These are phyloP conservation scores for Nicotiana benthamiana DNA, from an alignment of 257 asterid species.

Conservation along the genomic window DNA sequence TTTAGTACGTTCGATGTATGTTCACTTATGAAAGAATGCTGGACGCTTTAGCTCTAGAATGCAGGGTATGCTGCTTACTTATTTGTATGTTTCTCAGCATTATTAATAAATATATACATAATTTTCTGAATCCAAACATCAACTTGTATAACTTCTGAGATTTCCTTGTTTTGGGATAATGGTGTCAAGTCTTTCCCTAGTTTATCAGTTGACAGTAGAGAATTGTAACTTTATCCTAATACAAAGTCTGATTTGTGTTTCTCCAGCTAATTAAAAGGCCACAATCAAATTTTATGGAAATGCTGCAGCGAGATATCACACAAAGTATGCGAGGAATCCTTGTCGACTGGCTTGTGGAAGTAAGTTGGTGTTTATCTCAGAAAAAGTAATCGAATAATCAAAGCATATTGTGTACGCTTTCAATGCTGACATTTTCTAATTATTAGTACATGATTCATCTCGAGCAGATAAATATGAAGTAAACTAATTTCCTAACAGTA, in stretches of 20 bases:
- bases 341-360: slow-evolving; percentile 96
- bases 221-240: not conserved
- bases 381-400: not conserved
- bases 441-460: not conserved
- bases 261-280: slow-evolving; percentile 55
- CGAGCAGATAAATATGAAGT: not conserved
- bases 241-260: slow-evolving; percentile 5
- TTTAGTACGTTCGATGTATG: not conserved
- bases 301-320: slow-evolving; percentile 59
- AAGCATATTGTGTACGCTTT: not conserved
- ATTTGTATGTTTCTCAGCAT: not conserved
- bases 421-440: not conserved
- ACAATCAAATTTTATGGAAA: slow-evolving; percentile 56
- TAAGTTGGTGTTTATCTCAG: slow-evolving; percentile 16
- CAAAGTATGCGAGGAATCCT: slow-evolving; percentile 69
- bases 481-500: not conserved
- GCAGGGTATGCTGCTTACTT: not conserved
- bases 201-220: not conserved
- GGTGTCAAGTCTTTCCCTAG: not conserved
- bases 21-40: not conserved
- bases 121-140: not conserved
- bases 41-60: not conserved
- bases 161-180: not conserved
- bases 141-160: not conserved
- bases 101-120: not conserved